These are phyloP conservation scores for Thozetella sp. DNA, from an alignment of 495 filamentous ascomycete species.

Conservation along the genomic window DNA sequence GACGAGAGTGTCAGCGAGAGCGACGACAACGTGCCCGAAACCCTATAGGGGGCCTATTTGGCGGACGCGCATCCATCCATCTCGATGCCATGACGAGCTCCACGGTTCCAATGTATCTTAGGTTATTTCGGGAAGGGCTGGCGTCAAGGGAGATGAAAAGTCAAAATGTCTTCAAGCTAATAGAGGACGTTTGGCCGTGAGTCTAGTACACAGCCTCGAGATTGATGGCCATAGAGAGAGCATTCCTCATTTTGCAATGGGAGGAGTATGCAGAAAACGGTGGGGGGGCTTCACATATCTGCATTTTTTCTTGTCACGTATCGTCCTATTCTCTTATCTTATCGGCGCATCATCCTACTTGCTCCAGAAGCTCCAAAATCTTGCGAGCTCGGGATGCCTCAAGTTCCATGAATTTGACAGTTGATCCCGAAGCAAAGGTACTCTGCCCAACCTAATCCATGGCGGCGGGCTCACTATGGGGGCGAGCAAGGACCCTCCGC, in stretches of 20 bases:
- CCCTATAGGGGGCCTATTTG: conserved; percentile 27
- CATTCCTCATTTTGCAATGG: neutral
- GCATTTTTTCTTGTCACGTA: neutral
- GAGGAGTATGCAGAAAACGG: neutral
- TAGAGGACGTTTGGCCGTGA: conserved; percentile 7
- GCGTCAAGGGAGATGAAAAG: conserved; percentile 9
- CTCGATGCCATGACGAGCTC: conserved; percentile 4
- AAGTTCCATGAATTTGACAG: too few relatives aligned
- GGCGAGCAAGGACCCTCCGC: conserved; percentile 17
- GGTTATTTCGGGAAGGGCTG: conserved; percentile 4
- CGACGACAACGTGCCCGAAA: conserved; percentile 70
- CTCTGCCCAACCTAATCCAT: conserved; percentile 15
- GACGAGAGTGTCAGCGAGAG: conserved; percentile 94
- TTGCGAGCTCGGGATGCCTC: too few relatives aligned
- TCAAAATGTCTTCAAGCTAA: conserved; percentile 12
- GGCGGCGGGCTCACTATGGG: conserved; percentile 34
- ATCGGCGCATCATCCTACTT: neutral
- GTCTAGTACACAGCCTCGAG: neutral
- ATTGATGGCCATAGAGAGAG: neutral
- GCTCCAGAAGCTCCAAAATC: too few relatives aligned
- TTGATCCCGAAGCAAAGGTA: neutral
- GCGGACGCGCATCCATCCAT: neutral
- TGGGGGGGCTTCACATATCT: neutral
- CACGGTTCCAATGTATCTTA: conserved; percentile 2
- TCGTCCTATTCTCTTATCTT: neutral